Evolutionary conservation across 495 filamentous ascomycete genomes (phyloP), one percentile per base, ranked within the genome.

Genomic region (Aspergillus incahuasiensis): DNA sequence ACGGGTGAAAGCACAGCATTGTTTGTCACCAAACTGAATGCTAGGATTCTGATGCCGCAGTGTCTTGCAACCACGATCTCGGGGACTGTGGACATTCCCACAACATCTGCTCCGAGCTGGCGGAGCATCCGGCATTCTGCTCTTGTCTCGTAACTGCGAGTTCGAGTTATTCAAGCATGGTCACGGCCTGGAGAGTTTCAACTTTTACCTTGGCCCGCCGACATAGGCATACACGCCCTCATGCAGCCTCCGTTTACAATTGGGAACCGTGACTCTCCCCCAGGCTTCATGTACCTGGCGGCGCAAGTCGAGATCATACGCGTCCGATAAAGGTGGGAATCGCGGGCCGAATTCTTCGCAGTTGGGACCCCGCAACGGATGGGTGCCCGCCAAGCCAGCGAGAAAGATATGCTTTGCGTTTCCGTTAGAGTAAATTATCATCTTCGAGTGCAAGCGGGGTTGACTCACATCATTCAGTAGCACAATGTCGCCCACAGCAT

Each of bases 191-290:
- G n/a, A n/a, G n/a, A n/a, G n/a, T 19, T 11, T 16, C 49, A n/a
- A 64, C 65, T 72, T n/a, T n/a, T 59, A 86, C 79, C 78, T 86
- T 49, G 88, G 88, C 13, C 88, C 88, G 34, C 78, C 80, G 34
- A 88, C 85, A 63, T 84, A 91, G 3, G 85, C 86, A 71, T 90
- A 91, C 0, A 89, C 79, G 4, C 88, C 88, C 66, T 91, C 88
- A 54, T 87, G 85, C 52, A 91, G 63, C 44, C 64, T 72, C 54
- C 82, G 68, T 25, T 65, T 74, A 49, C 67, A 73, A 32, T 72
- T 56, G 4, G 68, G 40, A 25, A 73, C 57, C 7, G 70, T 65
- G 1, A 83, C 62, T 25, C 74, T 71, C 52, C 78, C 76, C 83
- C 86, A 90, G 30, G 82, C 75, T 34, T 68, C 67, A 61, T 90